Evolutionary conservation across 2,329 filamentous ascomycete species (phyloP), one percentile per base, ranked within the genome.

Genomic region (Cladophialophora immunda): DNA sequence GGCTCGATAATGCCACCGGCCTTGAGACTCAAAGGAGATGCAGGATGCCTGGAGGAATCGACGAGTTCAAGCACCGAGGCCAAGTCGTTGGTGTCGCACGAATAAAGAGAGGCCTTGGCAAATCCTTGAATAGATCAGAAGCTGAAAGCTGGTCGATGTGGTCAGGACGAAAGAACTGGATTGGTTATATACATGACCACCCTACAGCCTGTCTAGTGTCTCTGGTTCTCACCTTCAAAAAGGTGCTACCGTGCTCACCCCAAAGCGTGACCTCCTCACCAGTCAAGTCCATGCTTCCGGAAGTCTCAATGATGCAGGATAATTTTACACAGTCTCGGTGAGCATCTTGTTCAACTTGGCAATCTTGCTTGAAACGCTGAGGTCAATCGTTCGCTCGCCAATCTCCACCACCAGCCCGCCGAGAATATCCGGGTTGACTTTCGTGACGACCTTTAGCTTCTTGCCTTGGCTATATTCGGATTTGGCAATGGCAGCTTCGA

Each of bases 341-440:
- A 99, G 91, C 81, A 97, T 90, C 91, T 98, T 99, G 92, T 99
- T 99, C 89, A 99, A 92, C 89, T 93, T 97, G 81, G 92, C 88
- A 82, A 99, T 91, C 88, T 94, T 96, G 80, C 92, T 86, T 58
- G 94, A 94, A 78, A 99, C 94, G 83, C 91, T 95, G 75, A 97
- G 91, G 84, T 99, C 95, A 79, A 99, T 97, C 81, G 94, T 98
- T 79, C 94, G 92, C 87, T 98, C 94, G 77, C 94, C 94, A 75
- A 98, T 91, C 85, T 98, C 94, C 78, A 99, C 94, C 73, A 99
- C 83, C 74, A 99, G 89, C 70, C 95, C 95, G 73, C 95, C 95
- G 73, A 96, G 83, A 78, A 99, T 94, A 67, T 98, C 94, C 69
- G 94, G 87, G 88, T 97, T 95, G 81, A 98, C 92, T 86, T 93